A percentile compares a stretch with the other conserved stretches of the same genome.
phyloP scores from a whole-genome alignment of 1,139 yeast species.

The Blastobotrys niveus region DNA sequence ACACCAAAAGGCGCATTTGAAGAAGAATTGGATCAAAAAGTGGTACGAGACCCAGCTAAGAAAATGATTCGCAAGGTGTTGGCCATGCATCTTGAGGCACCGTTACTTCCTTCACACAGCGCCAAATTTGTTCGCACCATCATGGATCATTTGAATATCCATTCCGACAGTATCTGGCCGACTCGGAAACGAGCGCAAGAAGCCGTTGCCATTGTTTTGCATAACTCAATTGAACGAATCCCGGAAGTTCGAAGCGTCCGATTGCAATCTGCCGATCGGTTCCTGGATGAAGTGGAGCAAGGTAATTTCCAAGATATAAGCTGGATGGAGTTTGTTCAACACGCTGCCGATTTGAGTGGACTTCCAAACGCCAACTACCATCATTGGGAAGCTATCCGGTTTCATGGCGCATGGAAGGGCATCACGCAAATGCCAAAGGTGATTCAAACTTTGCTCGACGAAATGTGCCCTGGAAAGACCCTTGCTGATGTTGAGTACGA shows the following conservation, averaged over 20 bases:
- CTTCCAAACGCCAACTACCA: slow-evolving; percentile 10
- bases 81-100: slow-evolving; percentile 6
- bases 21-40: not conserved
- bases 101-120: slow-evolving; percentile 8
- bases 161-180: not conserved
- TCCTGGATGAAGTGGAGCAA: not conserved
- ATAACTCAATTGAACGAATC: slow-evolving; percentile 5
- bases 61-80: not conserved
- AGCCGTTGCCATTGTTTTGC: slow-evolving; percentile 4
- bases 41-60: not conserved
- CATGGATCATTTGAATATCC: not conserved
- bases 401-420: slow-evolving; percentile 12
- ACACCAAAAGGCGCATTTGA: no score
- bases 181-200: not conserved
- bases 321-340: slow-evolving; percentile 3
- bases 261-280: slow-evolving; percentile 1
- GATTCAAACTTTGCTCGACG: slow-evolving; percentile 6
- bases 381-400: slow-evolving; percentile 7
- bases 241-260: slow-evolving; percentile 8
- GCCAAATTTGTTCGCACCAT: slow-evolving; percentile 8
- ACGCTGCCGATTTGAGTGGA: slow-evolving; percentile 3
- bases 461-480: slow-evolving; percentile 6
- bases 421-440: not conserved
- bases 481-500: slow-evolving; percentile 5
- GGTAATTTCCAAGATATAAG: not conserved